A percentile compares a stretch with the other conserved stretches of the same genome.
phyloP scores from a whole-genome alignment of 108 stramenopile species.

The Pseudonitzschia multistriata region DNA sequence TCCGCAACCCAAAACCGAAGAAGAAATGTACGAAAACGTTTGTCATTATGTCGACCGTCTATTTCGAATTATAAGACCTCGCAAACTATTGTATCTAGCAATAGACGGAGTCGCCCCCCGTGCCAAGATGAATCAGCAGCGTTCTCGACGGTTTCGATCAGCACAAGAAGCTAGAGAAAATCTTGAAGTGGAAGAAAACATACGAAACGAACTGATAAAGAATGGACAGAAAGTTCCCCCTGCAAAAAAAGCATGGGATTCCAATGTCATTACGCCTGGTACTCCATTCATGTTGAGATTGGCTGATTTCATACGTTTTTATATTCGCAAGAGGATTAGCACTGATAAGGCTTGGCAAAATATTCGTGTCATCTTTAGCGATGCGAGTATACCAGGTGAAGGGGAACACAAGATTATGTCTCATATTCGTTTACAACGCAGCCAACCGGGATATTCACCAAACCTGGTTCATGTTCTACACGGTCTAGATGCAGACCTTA shows the following conservation, averaged over 20 bases:
- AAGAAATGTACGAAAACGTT: conserved; percentile 98
- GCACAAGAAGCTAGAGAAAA: conserved; percentile 95
- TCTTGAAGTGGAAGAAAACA: conserved; percentile 75
- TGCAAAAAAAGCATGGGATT: conserved; percentile 87
- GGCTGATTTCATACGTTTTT: conserved; percentile 85
- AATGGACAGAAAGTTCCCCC: conserved; percentile 71
- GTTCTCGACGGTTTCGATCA: conserved; percentile 89
- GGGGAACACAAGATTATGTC: conserved; percentile 99
- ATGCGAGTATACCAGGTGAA: conserved; percentile 96
- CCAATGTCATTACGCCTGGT: conserved; percentile 99
- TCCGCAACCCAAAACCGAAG: conserved; percentile 87
- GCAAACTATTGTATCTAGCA: conserved; percentile 88
- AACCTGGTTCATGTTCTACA: conserved; percentile 95
- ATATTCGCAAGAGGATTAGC: conserved; percentile 86
- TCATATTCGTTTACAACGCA: conserved; percentile 89
- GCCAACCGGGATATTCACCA: conserved; percentile 92
- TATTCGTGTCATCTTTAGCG: conserved; percentile 90
- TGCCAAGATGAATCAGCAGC: conserved; percentile 99
- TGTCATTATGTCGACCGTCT: conserved; percentile 88
- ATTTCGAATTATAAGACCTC: conserved; percentile 80
- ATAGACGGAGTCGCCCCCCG: conserved; percentile 98
- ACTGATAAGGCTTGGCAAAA: conserved; percentile 91
- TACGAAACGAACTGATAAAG: conserved; percentile 73
- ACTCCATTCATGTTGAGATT: conserved; percentile 95
- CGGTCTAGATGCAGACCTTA: conserved; percentile 98